Evolutionary conservation across 768 basidiomycete species (phyloP), one percentile per base, ranked within the genome.

Genomic region (Mycena latifolia): DNA sequence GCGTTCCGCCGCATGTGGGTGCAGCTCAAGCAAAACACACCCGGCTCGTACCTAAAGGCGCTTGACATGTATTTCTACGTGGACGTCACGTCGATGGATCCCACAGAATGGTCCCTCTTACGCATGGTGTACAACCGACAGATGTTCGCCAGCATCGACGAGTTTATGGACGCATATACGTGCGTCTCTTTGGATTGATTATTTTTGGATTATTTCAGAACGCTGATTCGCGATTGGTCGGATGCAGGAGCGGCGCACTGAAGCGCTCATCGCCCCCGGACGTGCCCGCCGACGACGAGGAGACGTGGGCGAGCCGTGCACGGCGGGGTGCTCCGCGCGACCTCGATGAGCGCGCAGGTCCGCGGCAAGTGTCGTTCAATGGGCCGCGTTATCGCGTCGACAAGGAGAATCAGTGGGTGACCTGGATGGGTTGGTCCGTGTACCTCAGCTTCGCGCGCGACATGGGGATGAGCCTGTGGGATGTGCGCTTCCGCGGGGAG

Each of bases 351-450:
- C 83, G 86, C 33, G 86, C 89, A 3, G 90, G 90, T 6, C 90
- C 90, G 29, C 84, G 90, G 43, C 82, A 83, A 0, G 87, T 91
- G 0, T 83, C 84, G 2, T 90, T 90, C 73, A 84, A 83, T 10
- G 89, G 90, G 0, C 72, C 85, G 64, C 80, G 89, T 5, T 90
- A 85, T 72, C 78, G 86, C 43, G 84, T 90, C 2, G 86, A 91
- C 69, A 71, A 71, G 25, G 79, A 80, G 39, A 76, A 78, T 47
- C 81, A 86, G 67, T 89, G 85, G 66, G 75, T 91, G n/a, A 86
- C 81, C 48, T 91, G 89, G 89, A 86, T 91, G 86, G 87, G 87
- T 3, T 90, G 88, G 88, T 79, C 81, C 0, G 59, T 89, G 74
- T 89, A 85, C 66, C 78, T 89, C 31, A 84, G 86, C 54, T 91